phyloP scores from a whole-genome alignment of 2,329 filamentous ascomycete species.

The Epichloe scottii region DNA sequence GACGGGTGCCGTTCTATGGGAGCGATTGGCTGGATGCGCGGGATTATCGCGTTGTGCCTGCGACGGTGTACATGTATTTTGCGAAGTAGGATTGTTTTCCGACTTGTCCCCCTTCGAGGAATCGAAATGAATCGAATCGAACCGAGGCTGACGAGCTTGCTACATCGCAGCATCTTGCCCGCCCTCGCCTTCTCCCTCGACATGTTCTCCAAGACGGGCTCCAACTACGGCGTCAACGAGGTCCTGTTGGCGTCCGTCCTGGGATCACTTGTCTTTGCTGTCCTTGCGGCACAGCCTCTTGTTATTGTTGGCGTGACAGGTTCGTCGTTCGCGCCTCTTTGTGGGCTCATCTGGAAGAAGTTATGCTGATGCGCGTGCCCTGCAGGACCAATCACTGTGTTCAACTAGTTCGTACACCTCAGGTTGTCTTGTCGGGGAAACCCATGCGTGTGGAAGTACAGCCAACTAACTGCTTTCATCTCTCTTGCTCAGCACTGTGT shows the following conservation, averaged over 20 bases:
- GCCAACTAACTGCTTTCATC: too few relatives aligned
- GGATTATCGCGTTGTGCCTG: slow-evolving; percentile 81
- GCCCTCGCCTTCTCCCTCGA: slow-evolving; percentile 82
- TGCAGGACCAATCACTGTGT: slow-evolving; percentile 74
- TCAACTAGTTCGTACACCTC: slow-evolving; percentile 55
- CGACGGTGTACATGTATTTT: slow-evolving; percentile 90
- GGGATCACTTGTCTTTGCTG: slow-evolving; percentile 66
- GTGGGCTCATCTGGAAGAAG: not conserved
- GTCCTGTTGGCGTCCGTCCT: slow-evolving; percentile 78
- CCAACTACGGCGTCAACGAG: slow-evolving; percentile 83
- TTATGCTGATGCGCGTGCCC: not conserved
- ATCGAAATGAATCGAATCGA: not conserved
- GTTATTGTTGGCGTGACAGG: slow-evolving; percentile 87
- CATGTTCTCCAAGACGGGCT: slow-evolving; percentile 81
- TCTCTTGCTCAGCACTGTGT: slow-evolving; percentile 50
- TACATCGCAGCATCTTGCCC: slow-evolving; percentile 61
- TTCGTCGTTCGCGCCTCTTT: slow-evolving; percentile 8
- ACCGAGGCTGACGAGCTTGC: not conserved
- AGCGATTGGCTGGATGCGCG: slow-evolving; percentile 81
- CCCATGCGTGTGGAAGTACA: too few relatives aligned
- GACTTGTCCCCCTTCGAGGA: not conserved
- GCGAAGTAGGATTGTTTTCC: slow-evolving; percentile 54
- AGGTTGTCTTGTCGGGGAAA: not conserved
- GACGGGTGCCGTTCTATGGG: slow-evolving; percentile 62
- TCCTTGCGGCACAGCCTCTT: slow-evolving; percentile 71